Evolutionary conservation across 1,284 basidiomycete genomes (phyloP).

Genomic region (Heterobasidion irregulare): DNA sequence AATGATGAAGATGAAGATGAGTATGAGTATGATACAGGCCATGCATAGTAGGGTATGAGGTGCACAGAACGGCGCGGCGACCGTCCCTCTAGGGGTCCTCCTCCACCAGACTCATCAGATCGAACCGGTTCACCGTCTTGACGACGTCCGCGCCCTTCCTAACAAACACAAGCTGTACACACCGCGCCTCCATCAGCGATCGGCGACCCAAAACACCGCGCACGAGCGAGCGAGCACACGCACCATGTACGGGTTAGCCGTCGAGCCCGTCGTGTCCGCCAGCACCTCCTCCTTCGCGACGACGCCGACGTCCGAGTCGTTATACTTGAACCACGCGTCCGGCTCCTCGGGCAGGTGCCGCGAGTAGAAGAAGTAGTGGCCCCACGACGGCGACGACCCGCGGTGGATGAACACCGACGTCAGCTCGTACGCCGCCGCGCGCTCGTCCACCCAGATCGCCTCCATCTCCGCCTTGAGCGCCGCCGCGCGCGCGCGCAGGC

Average conservation of each 20-base stretch:
- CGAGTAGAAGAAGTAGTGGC: conserved; percentile 88
- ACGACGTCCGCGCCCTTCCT: conserved; percentile 67
- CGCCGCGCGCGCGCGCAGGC: conserved; percentile 44
- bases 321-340: conserved; percentile 93
- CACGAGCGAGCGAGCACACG: conserved; percentile 17
- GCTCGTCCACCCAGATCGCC: conserved; percentile 67
- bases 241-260: conserved; percentile 78
- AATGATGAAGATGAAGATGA: too few species aligned
- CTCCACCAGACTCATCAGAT: too few species aligned
- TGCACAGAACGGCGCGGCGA: too few species aligned
- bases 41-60: too few species aligned
- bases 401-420: conserved; percentile 97
- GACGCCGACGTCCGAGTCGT: conserved; percentile 76
- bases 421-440: conserved; percentile 76
- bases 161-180: conserved; percentile 66
- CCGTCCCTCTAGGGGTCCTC: too few species aligned
- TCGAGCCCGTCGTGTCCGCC: conserved; percentile 72
- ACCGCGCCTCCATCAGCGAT: too few species aligned
- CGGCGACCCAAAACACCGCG: too few species aligned
- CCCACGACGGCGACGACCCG: conserved; percentile 75
- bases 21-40: too few species aligned
- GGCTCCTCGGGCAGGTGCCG: conserved; percentile 68
- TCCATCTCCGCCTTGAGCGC: conserved; percentile 68
- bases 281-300: conserved; percentile 73
- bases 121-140: conserved; percentile 60